phyloP scores from a whole-genome alignment of 306 rosid genomes.

The Vigna nakashimae region DNA sequence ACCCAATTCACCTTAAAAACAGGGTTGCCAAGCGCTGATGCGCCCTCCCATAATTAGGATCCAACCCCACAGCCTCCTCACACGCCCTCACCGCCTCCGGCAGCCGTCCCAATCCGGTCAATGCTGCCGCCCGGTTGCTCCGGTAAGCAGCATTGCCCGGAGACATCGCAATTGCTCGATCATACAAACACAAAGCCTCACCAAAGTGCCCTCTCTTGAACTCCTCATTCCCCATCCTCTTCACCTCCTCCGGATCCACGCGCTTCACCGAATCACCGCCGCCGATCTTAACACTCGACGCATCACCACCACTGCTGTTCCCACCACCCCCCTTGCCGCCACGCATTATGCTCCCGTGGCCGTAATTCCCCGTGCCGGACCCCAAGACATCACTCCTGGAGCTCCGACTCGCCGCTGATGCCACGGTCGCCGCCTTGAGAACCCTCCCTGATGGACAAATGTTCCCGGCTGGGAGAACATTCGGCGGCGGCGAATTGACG shows the following conservation, averaged over 20 bases:
- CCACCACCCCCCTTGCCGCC: conserved; percentile 55
- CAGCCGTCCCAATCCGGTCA: conserved; percentile 69
- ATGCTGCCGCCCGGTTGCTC: conserved; percentile 85
- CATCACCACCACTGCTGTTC: background rate
- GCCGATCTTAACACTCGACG: conserved; percentile 33
- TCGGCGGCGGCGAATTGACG: conserved; percentile 63
- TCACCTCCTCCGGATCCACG: conserved; percentile 76
- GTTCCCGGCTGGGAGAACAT: conserved; percentile 75
- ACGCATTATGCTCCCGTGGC: conserved; percentile 91
- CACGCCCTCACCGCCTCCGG: conserved; percentile 76
- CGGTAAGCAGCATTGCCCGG: conserved; percentile 78
- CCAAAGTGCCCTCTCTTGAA: conserved; percentile 66
- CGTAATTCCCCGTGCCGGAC: conserved; percentile 76
- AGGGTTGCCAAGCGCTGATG: conserved; percentile 78
- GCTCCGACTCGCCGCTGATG: conserved; percentile 54
- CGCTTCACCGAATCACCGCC: conserved; percentile 49
- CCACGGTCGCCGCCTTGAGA: conserved; percentile 53
- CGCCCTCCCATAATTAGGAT: conserved; percentile 79
- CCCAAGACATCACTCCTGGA: conserved; percentile 72
- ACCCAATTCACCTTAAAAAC: conserved; percentile 59
- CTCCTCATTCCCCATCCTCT: conserved; percentile 79
- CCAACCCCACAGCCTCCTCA: conserved; percentile 79
- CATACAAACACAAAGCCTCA: conserved; percentile 73
- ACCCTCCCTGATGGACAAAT: conserved; percentile 83
- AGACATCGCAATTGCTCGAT: conserved; percentile 70